phyloP scores from a whole-genome alignment of 768 basidiomycete genomes.

The Boletus reticulatus region DNA sequence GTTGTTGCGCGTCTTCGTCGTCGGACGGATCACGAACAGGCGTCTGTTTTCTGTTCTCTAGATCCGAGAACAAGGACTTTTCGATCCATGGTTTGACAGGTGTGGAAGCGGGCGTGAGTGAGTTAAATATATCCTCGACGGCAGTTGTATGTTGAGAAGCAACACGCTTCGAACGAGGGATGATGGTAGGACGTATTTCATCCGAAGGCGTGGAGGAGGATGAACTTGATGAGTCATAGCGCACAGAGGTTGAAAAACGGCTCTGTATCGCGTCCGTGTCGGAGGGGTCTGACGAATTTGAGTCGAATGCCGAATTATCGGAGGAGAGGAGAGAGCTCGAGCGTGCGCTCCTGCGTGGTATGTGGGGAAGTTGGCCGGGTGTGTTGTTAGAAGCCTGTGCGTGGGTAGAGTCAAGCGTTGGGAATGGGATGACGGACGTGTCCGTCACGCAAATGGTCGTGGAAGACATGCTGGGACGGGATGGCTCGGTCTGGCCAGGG shows the following conservation, averaged over 20 bases:
- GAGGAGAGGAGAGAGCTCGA: slow-evolving; percentile 5
- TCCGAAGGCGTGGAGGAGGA: slow-evolving; percentile 39
- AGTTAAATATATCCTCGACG: slow-evolving; percentile 33
- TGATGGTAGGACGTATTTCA: slow-evolving; percentile 33
- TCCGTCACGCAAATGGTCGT: slow-evolving; percentile 26
- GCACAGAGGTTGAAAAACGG: slow-evolving; percentile 3
- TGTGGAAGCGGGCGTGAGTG: slow-evolving; percentile 42
- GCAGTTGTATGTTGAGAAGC: slow-evolving; percentile 26
- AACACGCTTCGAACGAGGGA: slow-evolving; percentile 38
- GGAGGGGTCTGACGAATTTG: neutral
- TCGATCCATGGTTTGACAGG: slow-evolving; percentile 21
- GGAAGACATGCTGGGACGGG: slow-evolving; percentile 14
- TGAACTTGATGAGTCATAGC: slow-evolving; percentile 34
- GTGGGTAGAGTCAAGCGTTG: slow-evolving; percentile 20
- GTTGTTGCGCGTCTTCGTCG: slow-evolving; percentile 24
- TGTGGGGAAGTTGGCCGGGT: slow-evolving; percentile 57
- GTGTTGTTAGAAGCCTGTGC: slow-evolving; percentile 50
- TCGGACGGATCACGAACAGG: slow-evolving; percentile 31
- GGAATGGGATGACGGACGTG: slow-evolving; percentile 28
- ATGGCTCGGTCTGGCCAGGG: slow-evolving; percentile 1
- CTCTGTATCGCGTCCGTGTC: slow-evolving; percentile 6
- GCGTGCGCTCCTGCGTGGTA: slow-evolving; percentile 49
- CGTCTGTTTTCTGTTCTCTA: slow-evolving; percentile 11
- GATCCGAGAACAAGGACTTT: slow-evolving; percentile 10
- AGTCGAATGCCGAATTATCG: slow-evolving; percentile 13